Conservation (phyloP, 148 eudicot species). For the Cornus controversa region DNA sequence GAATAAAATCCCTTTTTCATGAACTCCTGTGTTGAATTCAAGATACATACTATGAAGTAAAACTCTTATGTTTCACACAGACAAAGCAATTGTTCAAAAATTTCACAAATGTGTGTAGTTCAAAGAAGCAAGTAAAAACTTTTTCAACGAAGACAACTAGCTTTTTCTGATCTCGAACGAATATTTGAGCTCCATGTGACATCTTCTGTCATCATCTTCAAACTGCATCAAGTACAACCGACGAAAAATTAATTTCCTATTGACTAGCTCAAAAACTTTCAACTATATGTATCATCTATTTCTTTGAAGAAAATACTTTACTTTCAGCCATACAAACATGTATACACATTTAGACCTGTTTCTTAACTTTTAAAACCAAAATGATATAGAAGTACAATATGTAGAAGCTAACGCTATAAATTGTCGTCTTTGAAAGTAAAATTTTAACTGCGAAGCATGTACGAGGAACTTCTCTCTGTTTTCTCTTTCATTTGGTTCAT, state of each 20-base stretch:
- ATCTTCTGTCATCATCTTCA: slow-evolving; percentile 59
- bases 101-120: neutral
- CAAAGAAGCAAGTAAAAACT: neutral
- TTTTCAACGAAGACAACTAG: slow-evolving; percentile 4
- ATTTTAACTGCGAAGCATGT: neutral
- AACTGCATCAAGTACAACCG: slow-evolving; percentile 37
- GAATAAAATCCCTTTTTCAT: too few species aligned
- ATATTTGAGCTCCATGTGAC: slow-evolving; percentile 61
- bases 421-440: neutral
- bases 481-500: too few species aligned
- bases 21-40: neutral
- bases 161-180: slow-evolving; percentile 51
- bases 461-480: too few species aligned
- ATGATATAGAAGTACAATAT: too few species aligned
- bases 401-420: neutral
- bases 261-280: neutral
- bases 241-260: neutral
- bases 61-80: neutral
- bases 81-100: neutral
- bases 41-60: neutral
- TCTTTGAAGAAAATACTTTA: too few species aligned
- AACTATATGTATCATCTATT: neutral
- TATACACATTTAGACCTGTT: neutral
- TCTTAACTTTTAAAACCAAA: too few species aligned
- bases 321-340: neutral